Percentiles rank a stretch among this genome's conserved stretches.
Conservation (phyloP, 805 yeast species). For the Lachancea sp. region DNA sequence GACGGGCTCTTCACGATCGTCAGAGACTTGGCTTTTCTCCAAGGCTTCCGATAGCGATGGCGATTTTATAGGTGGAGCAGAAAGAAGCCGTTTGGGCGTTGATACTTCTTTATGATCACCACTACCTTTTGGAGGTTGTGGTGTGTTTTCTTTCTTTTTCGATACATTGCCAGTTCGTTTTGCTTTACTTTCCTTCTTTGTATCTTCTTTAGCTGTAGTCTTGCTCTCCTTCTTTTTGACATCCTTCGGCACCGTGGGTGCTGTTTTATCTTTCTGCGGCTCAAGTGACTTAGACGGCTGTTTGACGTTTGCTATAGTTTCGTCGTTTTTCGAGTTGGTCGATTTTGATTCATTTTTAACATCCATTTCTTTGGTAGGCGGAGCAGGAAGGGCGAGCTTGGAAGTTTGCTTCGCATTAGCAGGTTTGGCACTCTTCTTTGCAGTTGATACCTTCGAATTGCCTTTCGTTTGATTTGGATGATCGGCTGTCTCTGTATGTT, state of each 20-base stretch:
- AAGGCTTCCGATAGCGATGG: constrained; percentile 21
- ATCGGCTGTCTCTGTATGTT: constrained; percentile 4
- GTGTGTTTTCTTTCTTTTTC: constrained; percentile 8
- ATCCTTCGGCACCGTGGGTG: constrained; percentile 9
- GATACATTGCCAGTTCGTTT: background rate
- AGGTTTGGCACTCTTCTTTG: constrained; percentile 1
- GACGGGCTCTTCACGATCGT: constrained; percentile 17
- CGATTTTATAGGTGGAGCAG: constrained; percentile 20
- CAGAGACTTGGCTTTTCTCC: constrained; percentile 12
- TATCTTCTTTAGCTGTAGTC: constrained; percentile 5
- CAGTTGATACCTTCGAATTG: constrained; percentile 2
- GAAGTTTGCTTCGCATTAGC: background rate
- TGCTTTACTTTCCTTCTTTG: constrained; percentile 6
- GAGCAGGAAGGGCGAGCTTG: background rate
- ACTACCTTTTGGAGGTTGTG: constrained; percentile 4
- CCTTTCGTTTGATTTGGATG: background rate
- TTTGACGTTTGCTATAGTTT: constrained; percentile 1
- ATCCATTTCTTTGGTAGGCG: background rate
- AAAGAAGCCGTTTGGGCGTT: constrained; percentile 19
- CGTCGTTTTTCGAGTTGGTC: background rate
- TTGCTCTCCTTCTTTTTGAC: constrained; percentile 7
- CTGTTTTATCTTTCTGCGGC: background rate
- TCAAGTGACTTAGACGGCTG: constrained; percentile 1
- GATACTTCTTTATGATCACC: constrained; percentile 11
- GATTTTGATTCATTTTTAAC: background rate